These are phyloP conservation scores for Cardamine occulta DNA, from an alignment of 345 rosid genomes.

Conservation along the genomic window DNA sequence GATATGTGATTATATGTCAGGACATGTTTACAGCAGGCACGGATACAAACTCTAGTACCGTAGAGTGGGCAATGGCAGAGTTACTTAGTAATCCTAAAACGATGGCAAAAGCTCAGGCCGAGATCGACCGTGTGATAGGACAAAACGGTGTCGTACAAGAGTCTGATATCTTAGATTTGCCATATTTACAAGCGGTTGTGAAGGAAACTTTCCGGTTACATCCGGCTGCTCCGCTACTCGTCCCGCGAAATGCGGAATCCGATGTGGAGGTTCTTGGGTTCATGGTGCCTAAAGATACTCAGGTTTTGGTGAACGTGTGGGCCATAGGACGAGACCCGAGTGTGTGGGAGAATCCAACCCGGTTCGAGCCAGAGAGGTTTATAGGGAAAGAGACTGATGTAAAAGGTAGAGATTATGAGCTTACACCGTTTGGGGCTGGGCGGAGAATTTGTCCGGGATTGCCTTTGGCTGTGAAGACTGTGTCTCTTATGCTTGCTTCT, in stretches of 20 bases:
- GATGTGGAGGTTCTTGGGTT: constrained; percentile 33
- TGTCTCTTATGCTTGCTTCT: constrained; percentile 52
- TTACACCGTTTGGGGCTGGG: constrained; percentile 31
- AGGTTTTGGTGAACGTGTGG: constrained; percentile 45
- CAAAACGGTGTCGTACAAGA: constrained; percentile 42
- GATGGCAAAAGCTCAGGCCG: constrained; percentile 36
- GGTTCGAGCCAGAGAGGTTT: constrained; percentile 49
- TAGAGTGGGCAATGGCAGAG: constrained; percentile 48
- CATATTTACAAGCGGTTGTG: constrained; percentile 48
- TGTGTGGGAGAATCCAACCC: constrained; percentile 42
- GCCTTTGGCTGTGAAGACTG: constrained; percentile 45
- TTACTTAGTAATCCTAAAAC: constrained; percentile 30
- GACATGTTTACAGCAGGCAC: constrained; percentile 51
- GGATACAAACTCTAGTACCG: constrained; percentile 50
- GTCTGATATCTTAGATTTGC: constrained; percentile 34
- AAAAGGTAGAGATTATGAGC: constrained; percentile 24
- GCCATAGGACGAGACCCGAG: constrained; percentile 48
- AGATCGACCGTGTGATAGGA: constrained; percentile 36
- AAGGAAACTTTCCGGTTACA: constrained; percentile 55
- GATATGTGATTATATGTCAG: constrained; percentile 2
- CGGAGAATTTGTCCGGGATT: constrained; percentile 48
- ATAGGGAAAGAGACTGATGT: constrained; percentile 23
- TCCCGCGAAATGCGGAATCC: constrained; percentile 43
- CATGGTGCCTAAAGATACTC: not conserved
- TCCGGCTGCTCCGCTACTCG: constrained; percentile 45